phyloP scores from a whole-genome alignment of 2,329 filamentous ascomycete genomes.

The Fusarium proliferatum region DNA sequence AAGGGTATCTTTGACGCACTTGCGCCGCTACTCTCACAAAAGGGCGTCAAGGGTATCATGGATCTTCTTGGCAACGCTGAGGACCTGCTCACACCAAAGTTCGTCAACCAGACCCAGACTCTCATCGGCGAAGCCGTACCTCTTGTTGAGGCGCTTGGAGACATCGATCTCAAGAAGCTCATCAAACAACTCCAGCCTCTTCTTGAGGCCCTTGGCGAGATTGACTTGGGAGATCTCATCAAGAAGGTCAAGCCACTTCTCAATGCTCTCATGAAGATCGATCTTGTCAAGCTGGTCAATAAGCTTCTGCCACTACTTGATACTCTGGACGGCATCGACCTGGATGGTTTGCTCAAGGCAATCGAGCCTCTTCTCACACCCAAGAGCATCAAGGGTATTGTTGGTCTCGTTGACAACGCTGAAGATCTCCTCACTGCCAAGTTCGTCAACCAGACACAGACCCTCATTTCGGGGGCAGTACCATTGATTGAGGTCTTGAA shows the following conservation, averaged over 20 bases:
- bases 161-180: constrained; percentile 51
- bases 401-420: constrained; percentile 52
- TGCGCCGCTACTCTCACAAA: constrained; percentile 49
- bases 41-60: constrained; percentile 49
- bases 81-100: constrained; percentile 46
- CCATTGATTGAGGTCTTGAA: constrained; percentile 51
- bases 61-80: constrained; percentile 52
- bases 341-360: constrained; percentile 49
- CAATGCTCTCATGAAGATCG: constrained; percentile 46
- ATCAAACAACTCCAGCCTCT: constrained; percentile 47
- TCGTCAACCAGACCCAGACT: constrained; percentile 46
- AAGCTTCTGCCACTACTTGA: constrained; percentile 49
- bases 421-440: constrained; percentile 52
- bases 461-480: constrained; percentile 51
- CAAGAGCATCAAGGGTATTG: constrained; percentile 48
- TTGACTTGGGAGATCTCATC: constrained; percentile 50
- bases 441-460: constrained; percentile 56
- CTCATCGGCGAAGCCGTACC: constrained; percentile 52
- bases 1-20: constrained; percentile 49
- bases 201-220: constrained; percentile 47
- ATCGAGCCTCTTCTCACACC: constrained; percentile 52
- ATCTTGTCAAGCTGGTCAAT: constrained; percentile 45
- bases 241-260: constrained; percentile 47
- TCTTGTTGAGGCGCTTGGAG: constrained; percentile 49
- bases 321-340: constrained; percentile 48